phyloP scores from a whole-genome alignment of 495 filamentous ascomycete genomes.

The Neurospora tetrasperma region DNA sequence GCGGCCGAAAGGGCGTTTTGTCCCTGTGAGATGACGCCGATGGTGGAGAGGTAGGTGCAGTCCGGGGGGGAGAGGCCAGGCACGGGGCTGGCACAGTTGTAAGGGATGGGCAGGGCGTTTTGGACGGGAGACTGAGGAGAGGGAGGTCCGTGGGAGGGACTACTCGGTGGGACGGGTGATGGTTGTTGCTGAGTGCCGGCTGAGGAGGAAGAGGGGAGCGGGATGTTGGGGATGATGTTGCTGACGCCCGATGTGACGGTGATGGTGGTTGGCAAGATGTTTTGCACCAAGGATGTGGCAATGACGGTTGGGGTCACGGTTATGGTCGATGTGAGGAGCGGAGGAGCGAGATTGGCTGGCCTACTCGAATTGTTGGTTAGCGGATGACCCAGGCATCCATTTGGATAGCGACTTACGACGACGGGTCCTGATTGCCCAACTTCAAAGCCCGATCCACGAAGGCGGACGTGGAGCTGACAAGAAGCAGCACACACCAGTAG shows the following conservation, averaged over 20 bases:
- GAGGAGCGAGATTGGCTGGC: not conserved
- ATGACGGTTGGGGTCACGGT: not conserved
- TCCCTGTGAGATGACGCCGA: constrained; percentile 21
- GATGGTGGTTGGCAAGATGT: not conserved
- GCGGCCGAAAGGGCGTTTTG: constrained; percentile 10
- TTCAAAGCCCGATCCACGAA: not conserved
- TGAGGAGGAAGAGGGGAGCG: not conserved
- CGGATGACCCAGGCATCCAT: not conserved
- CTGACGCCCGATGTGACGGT: not conserved
- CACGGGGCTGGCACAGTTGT: constrained; percentile 5
- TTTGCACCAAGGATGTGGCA: not conserved
- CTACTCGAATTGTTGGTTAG: not conserved
- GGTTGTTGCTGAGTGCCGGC: not conserved
- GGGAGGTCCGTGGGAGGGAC: not conserved
- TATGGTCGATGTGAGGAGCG: not conserved
- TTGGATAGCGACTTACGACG: not conserved
- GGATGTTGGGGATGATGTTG: not conserved
- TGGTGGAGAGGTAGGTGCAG: constrained; percentile 18
- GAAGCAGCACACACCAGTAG: not conserved
- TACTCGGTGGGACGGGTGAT: not conserved
- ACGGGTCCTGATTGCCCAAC: not conserved
- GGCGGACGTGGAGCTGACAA: not conserved
- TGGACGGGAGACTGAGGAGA: not conserved
- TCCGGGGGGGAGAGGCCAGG: constrained; percentile 13
- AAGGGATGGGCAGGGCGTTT: not conserved